Evolutionary conservation across 2,329 filamentous ascomycete species (phyloP).

Genomic region (Claviceps paspali): DNA sequence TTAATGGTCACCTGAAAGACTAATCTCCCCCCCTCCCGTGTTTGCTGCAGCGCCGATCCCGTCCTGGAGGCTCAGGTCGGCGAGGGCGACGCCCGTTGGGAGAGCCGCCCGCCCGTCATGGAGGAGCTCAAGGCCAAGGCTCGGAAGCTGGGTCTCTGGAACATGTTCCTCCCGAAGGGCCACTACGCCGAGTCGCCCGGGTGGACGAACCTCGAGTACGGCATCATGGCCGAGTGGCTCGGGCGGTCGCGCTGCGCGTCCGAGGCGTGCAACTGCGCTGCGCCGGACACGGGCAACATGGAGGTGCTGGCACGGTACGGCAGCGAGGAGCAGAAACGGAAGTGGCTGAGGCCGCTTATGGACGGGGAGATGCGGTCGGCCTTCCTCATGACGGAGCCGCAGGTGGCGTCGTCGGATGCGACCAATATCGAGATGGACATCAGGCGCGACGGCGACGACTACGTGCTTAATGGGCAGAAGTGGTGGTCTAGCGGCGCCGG

Average conservation of each 20-base stretch:
- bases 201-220: conserved; percentile 92
- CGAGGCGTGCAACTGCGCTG: conserved; percentile 79
- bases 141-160: conserved; percentile 77
- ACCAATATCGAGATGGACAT: conserved; percentile 85
- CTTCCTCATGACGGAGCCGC: conserved; percentile 89
- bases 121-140: conserved; percentile 84
- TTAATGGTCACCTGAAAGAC: too few relatives aligned
- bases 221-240: conserved; percentile 90
- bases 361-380: conserved; percentile 76
- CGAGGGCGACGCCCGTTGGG: conserved; percentile 62
- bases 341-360: conserved; percentile 71
- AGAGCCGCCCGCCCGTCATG: conserved; percentile 61
- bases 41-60: too few relatives aligned
- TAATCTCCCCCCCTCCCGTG: too few relatives aligned
- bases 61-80: conserved; percentile 71
- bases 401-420: conserved; percentile 77
- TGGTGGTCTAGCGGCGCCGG: conserved; percentile 98
- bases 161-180: conserved; percentile 90
- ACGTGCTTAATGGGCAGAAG: conserved; percentile 90
- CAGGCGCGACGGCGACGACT: conserved; percentile 67
- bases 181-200: conserved; percentile 94
- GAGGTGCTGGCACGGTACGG: conserved; percentile 88
- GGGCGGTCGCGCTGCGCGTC: conserved; percentile 73
- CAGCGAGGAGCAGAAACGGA: conserved; percentile 66
- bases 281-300: conserved; percentile 91